Percentiles rank a stretch among this genome's conserved stretches.
Evolutionary conservation across 306 rosid species (phyloP).

Genomic region (Prunus campanulata): DNA sequence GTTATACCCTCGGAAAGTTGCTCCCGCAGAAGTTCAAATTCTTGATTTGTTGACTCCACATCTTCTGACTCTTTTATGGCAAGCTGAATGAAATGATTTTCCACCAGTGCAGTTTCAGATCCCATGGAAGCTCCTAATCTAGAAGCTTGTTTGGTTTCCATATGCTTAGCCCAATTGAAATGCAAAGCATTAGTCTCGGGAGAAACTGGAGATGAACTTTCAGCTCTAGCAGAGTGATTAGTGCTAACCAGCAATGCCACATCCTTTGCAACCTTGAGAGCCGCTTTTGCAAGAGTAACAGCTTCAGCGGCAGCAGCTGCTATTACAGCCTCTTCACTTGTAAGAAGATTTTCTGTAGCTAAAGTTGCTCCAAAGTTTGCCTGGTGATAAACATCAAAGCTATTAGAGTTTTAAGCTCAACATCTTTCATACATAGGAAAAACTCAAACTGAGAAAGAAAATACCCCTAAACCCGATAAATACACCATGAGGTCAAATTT

Average conservation of each 20-base stretch:
- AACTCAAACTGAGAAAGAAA: background rate
- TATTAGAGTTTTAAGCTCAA: conserved; percentile 15
- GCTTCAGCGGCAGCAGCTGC: conserved; percentile 95
- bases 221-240: conserved; percentile 30
- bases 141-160: conserved; percentile 45
- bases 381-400: conserved; percentile 38
- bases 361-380: conserved; percentile 56
- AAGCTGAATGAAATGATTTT: conserved; percentile 29
- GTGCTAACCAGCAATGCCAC: conserved; percentile 54
- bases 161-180: conserved; percentile 54
- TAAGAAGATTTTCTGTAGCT: conserved; percentile 65
- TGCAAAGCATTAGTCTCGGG: conserved; percentile 39
- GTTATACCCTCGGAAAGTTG: conserved; percentile 50
- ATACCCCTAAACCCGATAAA: background rate
- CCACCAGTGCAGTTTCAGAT: conserved; percentile 37
- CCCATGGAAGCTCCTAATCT: conserved; percentile 34
- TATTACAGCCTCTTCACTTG: conserved; percentile 78
- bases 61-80: conserved; percentile 43
- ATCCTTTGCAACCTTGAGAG: conserved; percentile 79
- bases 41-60: conserved; percentile 51
- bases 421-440: background rate
- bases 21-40: conserved; percentile 55
- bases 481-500: background rate
- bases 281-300: conserved; percentile 88
- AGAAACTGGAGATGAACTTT: conserved; percentile 26